A percentile compares a stretch with the other conserved stretches of the same genome.
phyloP scores from a whole-genome alignment of 257 asterid species.

The Coffea canephora region DNA sequence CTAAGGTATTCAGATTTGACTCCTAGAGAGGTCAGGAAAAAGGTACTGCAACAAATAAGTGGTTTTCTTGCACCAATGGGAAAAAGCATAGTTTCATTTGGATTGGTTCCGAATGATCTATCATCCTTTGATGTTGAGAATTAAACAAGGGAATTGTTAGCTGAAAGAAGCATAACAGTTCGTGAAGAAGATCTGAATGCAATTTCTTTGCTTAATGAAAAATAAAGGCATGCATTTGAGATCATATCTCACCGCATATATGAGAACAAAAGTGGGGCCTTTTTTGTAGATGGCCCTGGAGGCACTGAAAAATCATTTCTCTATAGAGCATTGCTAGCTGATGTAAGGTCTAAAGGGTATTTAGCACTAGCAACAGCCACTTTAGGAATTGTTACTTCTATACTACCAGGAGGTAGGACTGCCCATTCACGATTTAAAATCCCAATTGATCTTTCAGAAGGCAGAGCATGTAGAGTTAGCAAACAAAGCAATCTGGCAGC shows the following conservation, averaged over 20 bases:
- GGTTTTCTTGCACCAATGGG: not conserved
- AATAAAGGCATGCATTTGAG: not conserved
- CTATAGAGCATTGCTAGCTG: not conserved
- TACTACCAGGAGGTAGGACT: slow-evolving; percentile 1
- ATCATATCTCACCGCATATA: not conserved
- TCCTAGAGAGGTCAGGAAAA: too few species aligned
- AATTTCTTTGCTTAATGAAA: not conserved
- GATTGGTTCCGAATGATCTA: fast-evolving
- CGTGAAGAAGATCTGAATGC: not conserved
- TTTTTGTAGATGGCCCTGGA: slow-evolving; percentile 2
- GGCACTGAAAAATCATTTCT: slow-evolving; percentile 1
- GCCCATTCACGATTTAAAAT: slow-evolving; percentile 16
- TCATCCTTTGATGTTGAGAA: not conserved
- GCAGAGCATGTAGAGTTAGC: not conserved
- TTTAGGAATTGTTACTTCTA: not conserved
- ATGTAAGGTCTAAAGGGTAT: not conserved
- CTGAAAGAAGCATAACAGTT: not conserved
- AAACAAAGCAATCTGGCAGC: not conserved
- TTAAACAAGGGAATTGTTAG: too few species aligned
- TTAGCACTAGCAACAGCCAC: slow-evolving; percentile 6
- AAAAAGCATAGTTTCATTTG: not conserved
- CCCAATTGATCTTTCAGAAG: not conserved
- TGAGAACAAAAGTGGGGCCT: not conserved
- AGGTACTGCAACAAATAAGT: not conserved
- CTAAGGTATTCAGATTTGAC: not conserved